These are phyloP conservation scores for Apiospora rasikravindrae DNA, from an alignment of 2,329 filamentous ascomycete species.

Conservation along the genomic window DNA sequence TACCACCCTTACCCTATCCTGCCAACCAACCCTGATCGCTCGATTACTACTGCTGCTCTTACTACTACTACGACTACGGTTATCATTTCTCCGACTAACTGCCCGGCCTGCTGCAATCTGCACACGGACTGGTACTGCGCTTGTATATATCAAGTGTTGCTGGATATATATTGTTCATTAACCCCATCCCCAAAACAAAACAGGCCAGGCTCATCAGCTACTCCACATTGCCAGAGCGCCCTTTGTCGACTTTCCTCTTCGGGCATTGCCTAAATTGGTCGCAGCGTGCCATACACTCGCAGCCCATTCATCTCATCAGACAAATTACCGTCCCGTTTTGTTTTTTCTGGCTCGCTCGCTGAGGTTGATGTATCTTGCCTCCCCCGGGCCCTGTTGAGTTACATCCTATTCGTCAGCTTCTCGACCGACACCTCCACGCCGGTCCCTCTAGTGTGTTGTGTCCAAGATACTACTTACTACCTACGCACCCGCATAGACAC, in stretches of 20 bases:
- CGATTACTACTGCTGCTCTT: not conserved
- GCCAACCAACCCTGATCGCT: not conserved
- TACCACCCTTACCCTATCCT: slow-evolving; percentile 9
- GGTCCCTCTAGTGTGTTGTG: not conserved
- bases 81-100: not conserved
- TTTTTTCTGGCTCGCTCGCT: slow-evolving; percentile 22
- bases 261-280: slow-evolving; percentile 46
- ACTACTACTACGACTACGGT: not conserved
- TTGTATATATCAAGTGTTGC: slow-evolving; percentile 46
- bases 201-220: slow-evolving; percentile 46
- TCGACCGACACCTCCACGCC: not conserved
- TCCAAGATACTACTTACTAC: not conserved
- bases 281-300: slow-evolving; percentile 30
- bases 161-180: slow-evolving; percentile 47
- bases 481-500: slow-evolving; percentile 12
- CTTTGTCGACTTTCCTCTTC: slow-evolving; percentile 44
- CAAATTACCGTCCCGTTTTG: slow-evolving; percentile 39
- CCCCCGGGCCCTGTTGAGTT: slow-evolving; percentile 34
- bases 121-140: slow-evolving; percentile 34
- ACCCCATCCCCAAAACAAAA: slow-evolving; percentile 43
- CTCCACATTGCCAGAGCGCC: slow-evolving; percentile 48
- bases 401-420: slow-evolving; percentile 26
- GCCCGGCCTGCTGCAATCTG: slow-evolving; percentile 28
- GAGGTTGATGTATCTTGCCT: slow-evolving; percentile 26
- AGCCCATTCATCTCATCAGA: slow-evolving; percentile 37